Evolutionary conservation across 2,329 filamentous ascomycete genomes (phyloP).

Genomic region (Monilinia fructigena): DNA sequence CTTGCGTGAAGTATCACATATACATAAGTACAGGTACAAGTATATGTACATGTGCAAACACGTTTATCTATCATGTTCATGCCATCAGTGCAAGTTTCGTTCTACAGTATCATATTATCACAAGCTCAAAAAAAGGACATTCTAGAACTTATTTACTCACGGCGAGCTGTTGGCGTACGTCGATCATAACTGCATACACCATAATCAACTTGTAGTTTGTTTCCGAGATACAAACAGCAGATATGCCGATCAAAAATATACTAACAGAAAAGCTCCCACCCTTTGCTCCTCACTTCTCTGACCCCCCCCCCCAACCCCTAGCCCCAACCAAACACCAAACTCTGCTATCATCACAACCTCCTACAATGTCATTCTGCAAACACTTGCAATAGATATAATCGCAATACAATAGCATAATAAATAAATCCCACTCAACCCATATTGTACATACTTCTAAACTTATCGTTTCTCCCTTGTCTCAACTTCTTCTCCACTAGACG

Average conservation of each 20-base stretch:
- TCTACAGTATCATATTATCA: neutral
- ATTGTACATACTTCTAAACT: no score
- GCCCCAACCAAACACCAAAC: neutral
- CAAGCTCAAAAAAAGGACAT: neutral
- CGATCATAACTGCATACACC: neutral
- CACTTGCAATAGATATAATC: no score
- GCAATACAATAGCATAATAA: no score
- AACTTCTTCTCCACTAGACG: no score
- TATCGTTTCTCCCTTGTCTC: no score
- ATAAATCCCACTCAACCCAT: neutral
- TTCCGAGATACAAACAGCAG: neutral
- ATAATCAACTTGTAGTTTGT: neutral
- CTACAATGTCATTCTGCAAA: neutral
- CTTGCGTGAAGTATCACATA: neutral
- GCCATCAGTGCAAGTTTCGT: neutral
- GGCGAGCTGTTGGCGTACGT: no score
- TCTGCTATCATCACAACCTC: neutral
- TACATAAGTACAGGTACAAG: neutral
- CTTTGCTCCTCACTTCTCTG: neutral
- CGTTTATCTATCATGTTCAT: neutral
- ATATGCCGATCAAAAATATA: neutral
- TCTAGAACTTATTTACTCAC: neutral
- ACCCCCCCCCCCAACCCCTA: neutral
- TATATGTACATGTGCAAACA: neutral
- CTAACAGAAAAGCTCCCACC: neutral